Evolutionary conservation across 257 asterid species (phyloP).

Genomic region (Forsythia suspensa): DNA sequence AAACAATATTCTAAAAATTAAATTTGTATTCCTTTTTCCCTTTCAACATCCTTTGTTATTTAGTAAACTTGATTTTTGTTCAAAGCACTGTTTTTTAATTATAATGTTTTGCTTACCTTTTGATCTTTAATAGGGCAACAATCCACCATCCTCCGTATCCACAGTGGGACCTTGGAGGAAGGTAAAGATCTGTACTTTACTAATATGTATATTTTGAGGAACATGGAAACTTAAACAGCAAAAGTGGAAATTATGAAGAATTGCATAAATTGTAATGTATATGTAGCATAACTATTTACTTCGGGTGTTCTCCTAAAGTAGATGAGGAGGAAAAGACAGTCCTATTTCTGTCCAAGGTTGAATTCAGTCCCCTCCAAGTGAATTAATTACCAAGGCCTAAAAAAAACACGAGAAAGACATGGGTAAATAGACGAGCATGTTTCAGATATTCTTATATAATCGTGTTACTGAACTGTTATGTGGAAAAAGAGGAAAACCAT

Average conservation of each 20-base stretch:
- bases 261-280: neutral
- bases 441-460: neutral
- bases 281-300: neutral
- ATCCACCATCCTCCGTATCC: constrained; percentile 63
- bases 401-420: neutral
- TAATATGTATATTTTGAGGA: neutral
- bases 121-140: constrained; percentile 55
- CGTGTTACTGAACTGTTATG: neutral
- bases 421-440: neutral
- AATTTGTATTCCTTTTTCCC: too few relatives aligned
- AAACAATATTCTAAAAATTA: too few relatives aligned
- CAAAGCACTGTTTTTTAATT: neutral
- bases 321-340: too few relatives aligned
- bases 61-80: too few relatives aligned
- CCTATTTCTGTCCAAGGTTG: too few relatives aligned
- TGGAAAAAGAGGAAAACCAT: neutral
- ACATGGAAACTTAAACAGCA: neutral
- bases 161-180: constrained; percentile 98
- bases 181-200: constrained; percentile 43
- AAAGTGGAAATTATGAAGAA: neutral
- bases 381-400: too few relatives aligned
- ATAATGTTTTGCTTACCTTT: constrained; percentile 9
- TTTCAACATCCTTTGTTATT: too few relatives aligned
- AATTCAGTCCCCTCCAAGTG: too few relatives aligned
- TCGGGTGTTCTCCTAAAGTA: too few relatives aligned